Evolutionary conservation across 345 rosid species (phyloP).

Genomic region (Theobroma cacao): DNA sequence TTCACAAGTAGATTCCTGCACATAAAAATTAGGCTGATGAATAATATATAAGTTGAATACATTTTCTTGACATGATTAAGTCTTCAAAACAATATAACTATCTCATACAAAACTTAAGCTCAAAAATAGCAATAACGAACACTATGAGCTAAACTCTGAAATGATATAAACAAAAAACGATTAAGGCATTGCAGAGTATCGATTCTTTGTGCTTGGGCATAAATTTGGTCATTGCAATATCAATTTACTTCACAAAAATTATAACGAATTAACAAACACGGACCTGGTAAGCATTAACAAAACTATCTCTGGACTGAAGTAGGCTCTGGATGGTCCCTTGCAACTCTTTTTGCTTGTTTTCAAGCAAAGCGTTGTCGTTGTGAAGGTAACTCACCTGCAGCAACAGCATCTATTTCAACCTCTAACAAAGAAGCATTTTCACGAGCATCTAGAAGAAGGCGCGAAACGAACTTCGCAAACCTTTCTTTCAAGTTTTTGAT

Average conservation of each 20-base stretch:
- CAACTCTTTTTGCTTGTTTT: conserved; percentile 59
- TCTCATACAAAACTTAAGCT: neutral
- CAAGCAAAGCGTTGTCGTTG: conserved; percentile 62
- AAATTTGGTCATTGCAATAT: neutral
- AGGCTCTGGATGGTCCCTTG: conserved; percentile 51
- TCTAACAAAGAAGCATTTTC: conserved; percentile 12
- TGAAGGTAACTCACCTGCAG: conserved; percentile 61
- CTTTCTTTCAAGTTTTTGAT: conserved; percentile 63
- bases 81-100: neutral
- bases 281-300: conserved; percentile 66
- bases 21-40: conserved; percentile 10
- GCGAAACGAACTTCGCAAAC: conserved; percentile 24
- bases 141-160: neutral
- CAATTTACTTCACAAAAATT: neutral
- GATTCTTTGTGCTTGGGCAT: neutral
- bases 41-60: neutral
- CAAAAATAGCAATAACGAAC: neutral
- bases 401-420: conserved; percentile 4
- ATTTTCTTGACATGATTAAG: neutral
- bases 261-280: conserved; percentile 2
- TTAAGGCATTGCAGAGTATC: neutral
- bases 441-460: conserved; percentile 24
- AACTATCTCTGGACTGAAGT: conserved; percentile 64
- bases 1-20: conserved; percentile 70
- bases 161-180: neutral